phyloP scores from a whole-genome alignment of 2,329 filamentous ascomycete species.

The Aspergillus carbonarius region DNA sequence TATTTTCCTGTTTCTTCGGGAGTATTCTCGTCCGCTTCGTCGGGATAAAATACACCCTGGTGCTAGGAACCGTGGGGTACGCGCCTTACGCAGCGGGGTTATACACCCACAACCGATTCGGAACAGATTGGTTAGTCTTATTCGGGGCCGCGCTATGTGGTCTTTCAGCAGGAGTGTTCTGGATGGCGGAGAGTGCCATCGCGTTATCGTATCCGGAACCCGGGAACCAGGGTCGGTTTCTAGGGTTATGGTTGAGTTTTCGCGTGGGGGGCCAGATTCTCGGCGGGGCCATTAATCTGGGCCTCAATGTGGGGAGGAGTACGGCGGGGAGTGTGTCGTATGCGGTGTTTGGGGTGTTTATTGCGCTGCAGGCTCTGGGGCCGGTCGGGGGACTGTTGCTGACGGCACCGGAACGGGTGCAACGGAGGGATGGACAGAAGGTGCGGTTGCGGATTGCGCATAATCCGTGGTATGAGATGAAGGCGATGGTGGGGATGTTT shows the following conservation, averaged over 20 bases:
- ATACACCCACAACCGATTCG: conserved; percentile 71
- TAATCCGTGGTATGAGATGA: conserved; percentile 59
- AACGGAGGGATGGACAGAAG: conserved; percentile 63
- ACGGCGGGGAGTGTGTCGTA: conserved; percentile 67
- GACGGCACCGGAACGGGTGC: conserved; percentile 60
- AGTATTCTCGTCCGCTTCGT: conserved; percentile 65
- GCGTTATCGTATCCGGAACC: conserved; percentile 71
- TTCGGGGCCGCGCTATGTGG: conserved; percentile 69
- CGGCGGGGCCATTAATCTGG: conserved; percentile 70
- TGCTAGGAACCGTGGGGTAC: conserved; percentile 72
- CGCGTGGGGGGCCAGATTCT: conserved; percentile 66
- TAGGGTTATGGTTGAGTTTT: conserved; percentile 68
- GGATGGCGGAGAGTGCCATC: conserved; percentile 73
- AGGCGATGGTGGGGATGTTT: conserved; percentile 59
- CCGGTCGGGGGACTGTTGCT: conserved; percentile 65
- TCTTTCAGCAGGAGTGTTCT: conserved; percentile 70
- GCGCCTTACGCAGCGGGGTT: conserved; percentile 69
- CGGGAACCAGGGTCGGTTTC: conserved; percentile 62
- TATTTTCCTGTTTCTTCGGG: conserved; percentile 66
- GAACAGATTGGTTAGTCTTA: conserved; percentile 66
- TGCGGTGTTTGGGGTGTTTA: conserved; percentile 67
- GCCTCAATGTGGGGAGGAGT: conserved; percentile 59
- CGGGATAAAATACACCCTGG: conserved; percentile 68
- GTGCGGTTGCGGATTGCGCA: conserved; percentile 61
- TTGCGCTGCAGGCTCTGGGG: conserved; percentile 65